These are phyloP conservation scores for Oryza meridionalis DNA, from an alignment of 176 grass and related monocot genomes.

Conservation along the genomic window DNA sequence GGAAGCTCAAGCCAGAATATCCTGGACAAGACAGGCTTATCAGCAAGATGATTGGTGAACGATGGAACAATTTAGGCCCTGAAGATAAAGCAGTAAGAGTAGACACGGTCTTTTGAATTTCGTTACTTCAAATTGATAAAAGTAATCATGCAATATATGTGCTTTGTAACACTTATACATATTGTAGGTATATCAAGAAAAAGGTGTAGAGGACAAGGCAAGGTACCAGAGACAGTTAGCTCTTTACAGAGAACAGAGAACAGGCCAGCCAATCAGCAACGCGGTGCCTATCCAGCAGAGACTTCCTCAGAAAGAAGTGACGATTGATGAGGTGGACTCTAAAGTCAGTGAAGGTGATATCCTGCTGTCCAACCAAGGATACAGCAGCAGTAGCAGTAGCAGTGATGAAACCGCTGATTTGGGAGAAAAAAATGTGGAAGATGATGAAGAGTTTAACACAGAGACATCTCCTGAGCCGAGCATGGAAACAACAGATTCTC, in stretches of 20 bases:
- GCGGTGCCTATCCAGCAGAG: conserved; percentile 67
- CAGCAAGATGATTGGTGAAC: conserved; percentile 87
- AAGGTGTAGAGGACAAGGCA: conserved; percentile 76
- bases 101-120: conserved; percentile 20
- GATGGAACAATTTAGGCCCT: conserved; percentile 71
- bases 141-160: conserved; percentile 18
- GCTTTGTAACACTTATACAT: conserved; percentile 5
- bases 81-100: conserved; percentile 90
- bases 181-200: conserved; percentile 89
- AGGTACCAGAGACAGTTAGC: conserved; percentile 75
- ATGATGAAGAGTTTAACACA: conserved; percentile 59
- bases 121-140: conserved; percentile 8
- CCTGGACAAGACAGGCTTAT: conserved; percentile 82
- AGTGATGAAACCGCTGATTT: conserved; percentile 48
- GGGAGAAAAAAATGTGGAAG: conserved; percentile 39
- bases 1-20: conserved; percentile 70
- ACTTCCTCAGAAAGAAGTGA: conserved; percentile 55
- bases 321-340: conserved; percentile 53
- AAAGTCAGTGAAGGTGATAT: conserved; percentile 63
- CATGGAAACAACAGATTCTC: conserved; percentile 41
- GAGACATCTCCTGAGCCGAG: conserved; percentile 53
- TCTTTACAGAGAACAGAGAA: conserved; percentile 61
- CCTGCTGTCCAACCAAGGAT: conserved; percentile 52
- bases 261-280: conserved; percentile 56
- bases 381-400: conserved; percentile 23